Percentiles rank a stretch among this genome's conserved stretches.
Conservation (phyloP, 2,329 filamentous ascomycete genomes). For the Neurospora sp. region DNA sequence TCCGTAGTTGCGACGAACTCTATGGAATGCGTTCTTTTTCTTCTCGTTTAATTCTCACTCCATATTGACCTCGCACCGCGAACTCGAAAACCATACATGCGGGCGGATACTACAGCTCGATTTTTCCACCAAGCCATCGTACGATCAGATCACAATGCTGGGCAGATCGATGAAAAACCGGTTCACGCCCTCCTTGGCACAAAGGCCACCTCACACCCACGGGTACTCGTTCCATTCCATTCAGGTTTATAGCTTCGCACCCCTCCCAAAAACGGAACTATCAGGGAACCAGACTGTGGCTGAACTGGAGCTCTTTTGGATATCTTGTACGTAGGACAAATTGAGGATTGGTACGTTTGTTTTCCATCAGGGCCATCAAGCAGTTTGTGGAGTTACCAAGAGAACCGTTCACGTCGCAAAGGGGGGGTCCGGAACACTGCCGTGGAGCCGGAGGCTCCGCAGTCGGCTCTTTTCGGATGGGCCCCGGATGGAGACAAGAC, state of each 20-base stretch:
- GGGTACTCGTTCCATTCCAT: not conserved
- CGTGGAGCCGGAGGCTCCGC: not conserved
- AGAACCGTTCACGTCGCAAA: not conserved
- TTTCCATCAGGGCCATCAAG: not conserved
- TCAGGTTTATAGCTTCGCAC: not conserved
- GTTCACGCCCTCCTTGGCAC: not conserved
- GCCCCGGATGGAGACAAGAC: not conserved
- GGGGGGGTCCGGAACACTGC: not conserved
- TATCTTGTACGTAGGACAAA: not conserved
- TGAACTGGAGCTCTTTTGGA: not conserved
- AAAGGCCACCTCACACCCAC: not conserved
- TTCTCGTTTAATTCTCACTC: not conserved
- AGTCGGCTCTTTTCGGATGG: not conserved
- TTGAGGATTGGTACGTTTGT: not conserved
- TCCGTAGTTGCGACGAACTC: not conserved
- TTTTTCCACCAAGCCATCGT: not conserved
- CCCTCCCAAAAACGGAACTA: not conserved
- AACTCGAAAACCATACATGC: not conserved
- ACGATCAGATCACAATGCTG: not conserved
- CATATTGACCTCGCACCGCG: not conserved
- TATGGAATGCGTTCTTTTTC: not conserved
- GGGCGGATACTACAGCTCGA: not conserved
- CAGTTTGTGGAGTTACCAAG: not conserved
- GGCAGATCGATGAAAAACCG: not conserved
- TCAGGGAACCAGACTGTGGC: not conserved